Evolutionary conservation across 257 asterid species (phyloP).

Genomic region (Buddleja alternifolia): DNA sequence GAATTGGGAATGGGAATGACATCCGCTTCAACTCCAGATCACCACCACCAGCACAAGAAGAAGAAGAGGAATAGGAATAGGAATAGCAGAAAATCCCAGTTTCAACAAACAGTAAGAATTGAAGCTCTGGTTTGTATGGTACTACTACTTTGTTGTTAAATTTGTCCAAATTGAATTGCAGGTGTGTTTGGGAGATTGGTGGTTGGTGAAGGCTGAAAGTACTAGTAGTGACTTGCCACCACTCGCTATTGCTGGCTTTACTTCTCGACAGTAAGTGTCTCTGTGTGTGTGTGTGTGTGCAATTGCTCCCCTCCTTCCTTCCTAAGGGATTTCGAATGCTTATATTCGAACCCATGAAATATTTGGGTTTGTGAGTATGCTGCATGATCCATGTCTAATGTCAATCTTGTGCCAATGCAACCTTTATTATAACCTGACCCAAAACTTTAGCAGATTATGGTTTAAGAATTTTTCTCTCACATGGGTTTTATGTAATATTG

Average conservation of each 20-base stretch:
- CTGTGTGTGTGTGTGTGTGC: not conserved
- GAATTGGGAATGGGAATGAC: slow-evolving; percentile 29
- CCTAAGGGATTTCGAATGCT: too few species aligned
- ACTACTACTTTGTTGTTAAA: not conserved
- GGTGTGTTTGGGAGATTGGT: slow-evolving; percentile 77
- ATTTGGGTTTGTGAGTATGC: not conserved
- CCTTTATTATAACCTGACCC: slow-evolving; percentile 1
- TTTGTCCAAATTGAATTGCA: slow-evolving; percentile 20
- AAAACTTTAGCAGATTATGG: slow-evolving; percentile 20
- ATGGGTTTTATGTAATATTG: slow-evolving; percentile 24
- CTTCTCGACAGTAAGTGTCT: slow-evolving; percentile 48
- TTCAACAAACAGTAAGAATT: slow-evolving; percentile 57
- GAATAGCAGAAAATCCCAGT: slow-evolving; percentile 38
- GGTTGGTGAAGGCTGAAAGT: slow-evolving; percentile 67
- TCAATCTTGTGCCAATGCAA: not conserved
- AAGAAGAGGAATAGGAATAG: not conserved
- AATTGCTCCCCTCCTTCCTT: not conserved
- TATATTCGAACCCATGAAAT: too few species aligned
- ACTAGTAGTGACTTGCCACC: slow-evolving; percentile 34
- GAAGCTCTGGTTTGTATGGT: too few species aligned
- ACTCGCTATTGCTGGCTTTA: slow-evolving; percentile 65
- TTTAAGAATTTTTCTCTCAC: not conserved
- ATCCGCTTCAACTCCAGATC: slow-evolving; percentile 31
- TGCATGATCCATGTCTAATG: slow-evolving; percentile 1
- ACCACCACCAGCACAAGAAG: too few species aligned